Evolutionary conservation across 352 stramenopile genomes (phyloP).

Genomic region (Pythium utonaiense): DNA sequence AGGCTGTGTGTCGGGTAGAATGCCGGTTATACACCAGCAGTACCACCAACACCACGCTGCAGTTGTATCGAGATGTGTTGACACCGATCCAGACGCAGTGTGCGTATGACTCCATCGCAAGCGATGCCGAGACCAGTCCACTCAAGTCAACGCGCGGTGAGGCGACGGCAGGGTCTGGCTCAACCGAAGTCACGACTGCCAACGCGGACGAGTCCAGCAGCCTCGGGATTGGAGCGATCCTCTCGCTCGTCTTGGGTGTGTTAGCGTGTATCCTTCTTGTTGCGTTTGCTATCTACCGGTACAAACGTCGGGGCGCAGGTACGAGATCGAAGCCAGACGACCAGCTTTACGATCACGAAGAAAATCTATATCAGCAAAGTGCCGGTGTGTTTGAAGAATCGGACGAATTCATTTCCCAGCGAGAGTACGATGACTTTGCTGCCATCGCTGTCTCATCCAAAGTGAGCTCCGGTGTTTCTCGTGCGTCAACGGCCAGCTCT

Average conservation of each 20-base stretch:
- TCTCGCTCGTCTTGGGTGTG: conserved; percentile 3
- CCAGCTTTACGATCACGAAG: neutral
- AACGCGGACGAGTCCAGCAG: neutral
- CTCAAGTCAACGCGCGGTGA: too few relatives aligned
- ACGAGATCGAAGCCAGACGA: neutral
- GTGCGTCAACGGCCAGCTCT: conserved; percentile 7
- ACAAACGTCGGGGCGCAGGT: too few relatives aligned
- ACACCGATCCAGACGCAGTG: neutral
- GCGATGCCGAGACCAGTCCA: too few relatives aligned
- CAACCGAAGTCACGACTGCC: too few relatives aligned
- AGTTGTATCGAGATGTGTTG: neutral
- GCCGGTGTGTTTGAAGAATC: neutral
- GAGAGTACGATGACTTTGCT: conserved; percentile 1
- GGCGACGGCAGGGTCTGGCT: too few relatives aligned
- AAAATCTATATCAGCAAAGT: neutral
- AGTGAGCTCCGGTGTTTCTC: conserved; percentile 3
- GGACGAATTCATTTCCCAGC: conserved; percentile 6
- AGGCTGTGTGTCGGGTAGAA: neutral
- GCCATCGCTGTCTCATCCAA: conserved; percentile 11
- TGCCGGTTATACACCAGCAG: too few relatives aligned
- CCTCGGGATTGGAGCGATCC: neutral
- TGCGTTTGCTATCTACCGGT: neutral
- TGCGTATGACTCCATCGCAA: too few relatives aligned
- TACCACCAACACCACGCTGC: neutral
- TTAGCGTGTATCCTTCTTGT: conserved; percentile 9